Conservation (phyloP, 768 basidiomycete species). For the Pleurotus sapidus region DNA sequence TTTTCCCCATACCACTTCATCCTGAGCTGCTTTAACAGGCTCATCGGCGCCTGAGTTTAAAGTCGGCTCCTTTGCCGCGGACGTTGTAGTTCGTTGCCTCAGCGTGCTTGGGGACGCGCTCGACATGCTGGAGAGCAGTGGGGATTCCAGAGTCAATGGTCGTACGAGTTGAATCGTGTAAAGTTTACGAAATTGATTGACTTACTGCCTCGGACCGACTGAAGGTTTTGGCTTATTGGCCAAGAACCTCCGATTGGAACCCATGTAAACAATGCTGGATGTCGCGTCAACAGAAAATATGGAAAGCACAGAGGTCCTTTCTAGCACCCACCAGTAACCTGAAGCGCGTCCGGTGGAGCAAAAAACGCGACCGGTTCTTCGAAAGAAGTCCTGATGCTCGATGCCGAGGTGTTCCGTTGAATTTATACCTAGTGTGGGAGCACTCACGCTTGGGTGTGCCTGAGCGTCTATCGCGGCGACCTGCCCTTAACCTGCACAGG, state of each 20-base stretch:
- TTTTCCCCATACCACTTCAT: conserved; percentile 86
- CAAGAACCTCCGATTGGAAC: conserved; percentile 6
- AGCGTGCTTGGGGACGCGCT: background rate
- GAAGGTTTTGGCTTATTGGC: conserved; percentile 6
- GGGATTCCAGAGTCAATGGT: background rate
- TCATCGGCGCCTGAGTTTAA: background rate
- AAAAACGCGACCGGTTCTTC: too few species aligned
- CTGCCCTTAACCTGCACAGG: background rate
- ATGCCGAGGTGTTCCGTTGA: too few species aligned
- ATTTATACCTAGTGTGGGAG: too few species aligned
- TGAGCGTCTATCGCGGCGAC: background rate
- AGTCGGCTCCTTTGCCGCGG: conserved; percentile 1
- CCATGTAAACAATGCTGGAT: conserved; percentile 4
- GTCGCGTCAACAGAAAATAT: background rate
- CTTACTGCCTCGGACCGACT: background rate
- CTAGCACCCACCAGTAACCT: background rate
- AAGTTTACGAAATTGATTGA: background rate
- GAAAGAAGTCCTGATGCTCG: too few species aligned
- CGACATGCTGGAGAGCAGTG: background rate
- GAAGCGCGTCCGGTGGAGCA: background rate
- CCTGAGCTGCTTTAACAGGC: conserved; percentile 17
- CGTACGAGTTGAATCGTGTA: conserved; percentile 7
- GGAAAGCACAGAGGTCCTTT: background rate
- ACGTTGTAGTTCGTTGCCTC: background rate
- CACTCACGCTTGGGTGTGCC: too few species aligned